Evolutionary conservation across 2,329 filamentous ascomycete species (phyloP).

Genomic region (Xylariaceae sp.): DNA sequence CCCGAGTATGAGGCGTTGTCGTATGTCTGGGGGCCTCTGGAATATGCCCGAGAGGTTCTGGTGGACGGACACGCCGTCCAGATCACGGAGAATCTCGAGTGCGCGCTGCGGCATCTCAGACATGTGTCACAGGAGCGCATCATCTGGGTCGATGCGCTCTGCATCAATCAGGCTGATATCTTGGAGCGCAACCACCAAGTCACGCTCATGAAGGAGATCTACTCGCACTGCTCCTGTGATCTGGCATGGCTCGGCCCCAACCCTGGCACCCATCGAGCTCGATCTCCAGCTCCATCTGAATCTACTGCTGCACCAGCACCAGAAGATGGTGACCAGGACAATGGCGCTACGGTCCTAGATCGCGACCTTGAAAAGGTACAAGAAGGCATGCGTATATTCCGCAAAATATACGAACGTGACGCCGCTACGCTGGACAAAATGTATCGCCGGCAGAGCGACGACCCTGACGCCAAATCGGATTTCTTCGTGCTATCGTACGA

Average conservation of each 20-base stretch:
- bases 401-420: not conserved
- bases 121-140: not conserved
- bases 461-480: not conserved
- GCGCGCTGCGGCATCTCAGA: not conserved
- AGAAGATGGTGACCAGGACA: not conserved
- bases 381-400: constrained; percentile 1
- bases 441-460: not conserved
- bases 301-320: not conserved
- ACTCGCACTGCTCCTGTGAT: not conserved
- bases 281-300: not conserved
- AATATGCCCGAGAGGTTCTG: not conserved
- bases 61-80: not conserved
- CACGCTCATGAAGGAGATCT: constrained; percentile 4
- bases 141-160: constrained; percentile 7
- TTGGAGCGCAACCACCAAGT: constrained; percentile 1
- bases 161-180: not conserved
- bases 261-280: not conserved
- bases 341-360: not conserved
- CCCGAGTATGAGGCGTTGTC: constrained; percentile 5
- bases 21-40: constrained; percentile 1
- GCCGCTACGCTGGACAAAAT: not conserved
- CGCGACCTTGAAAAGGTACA: not conserved
- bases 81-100: constrained; percentile 1
- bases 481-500: not conserved
- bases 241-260: not conserved